phyloP scores from a whole-genome alignment of 305 asterid genomes.

The Coffea humblotiana region DNA sequence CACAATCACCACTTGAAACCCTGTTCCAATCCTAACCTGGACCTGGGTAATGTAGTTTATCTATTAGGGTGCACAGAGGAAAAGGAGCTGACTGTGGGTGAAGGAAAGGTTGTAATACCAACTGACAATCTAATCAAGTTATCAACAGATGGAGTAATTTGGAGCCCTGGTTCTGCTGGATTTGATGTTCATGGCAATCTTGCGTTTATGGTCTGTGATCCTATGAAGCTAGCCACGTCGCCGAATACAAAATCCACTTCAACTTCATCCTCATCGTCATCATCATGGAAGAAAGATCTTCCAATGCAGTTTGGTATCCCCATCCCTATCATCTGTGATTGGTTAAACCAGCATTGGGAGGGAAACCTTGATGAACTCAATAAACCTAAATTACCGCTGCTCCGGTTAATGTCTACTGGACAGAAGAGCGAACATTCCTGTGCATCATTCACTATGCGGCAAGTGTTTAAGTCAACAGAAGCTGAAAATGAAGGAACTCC shows the following conservation, averaged over 20 bases:
- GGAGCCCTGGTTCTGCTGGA: slow-evolving; percentile 99
- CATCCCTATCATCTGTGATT: slow-evolving; percentile 80
- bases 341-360: slow-evolving; percentile 98
- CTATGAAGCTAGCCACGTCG: slow-evolving; percentile 95
- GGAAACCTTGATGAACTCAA: slow-evolving; percentile 91
- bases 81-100: slow-evolving; percentile 76
- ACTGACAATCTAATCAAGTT: slow-evolving; percentile 93
- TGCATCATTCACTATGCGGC: slow-evolving; percentile 87
- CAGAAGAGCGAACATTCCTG: slow-evolving; percentile 92
- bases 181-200: slow-evolving; percentile 91
- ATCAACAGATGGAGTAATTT: slow-evolving; percentile 77
- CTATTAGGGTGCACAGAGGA: slow-evolving; percentile 78
- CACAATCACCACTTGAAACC: slow-evolving; percentile 71
- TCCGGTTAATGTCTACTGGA: slow-evolving; percentile 84
- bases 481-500: slow-evolving; percentile 62
- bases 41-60: slow-evolving; percentile 72
- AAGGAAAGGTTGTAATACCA: slow-evolving; percentile 92
- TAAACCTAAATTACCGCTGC: slow-evolving; percentile 84
- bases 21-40: slow-evolving; percentile 74
- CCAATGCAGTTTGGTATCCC: slow-evolving; percentile 94
- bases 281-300: slow-evolving; percentile 71
- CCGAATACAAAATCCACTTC: slow-evolving; percentile 76
- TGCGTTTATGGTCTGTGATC: slow-evolving; percentile 97
- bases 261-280: slow-evolving; percentile 76
- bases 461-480: slow-evolving; percentile 71